Evolutionary conservation across 495 filamentous ascomycete species (phyloP), one percentile per base, ranked within the genome.

Genomic region (Tuber magnatum): DNA sequence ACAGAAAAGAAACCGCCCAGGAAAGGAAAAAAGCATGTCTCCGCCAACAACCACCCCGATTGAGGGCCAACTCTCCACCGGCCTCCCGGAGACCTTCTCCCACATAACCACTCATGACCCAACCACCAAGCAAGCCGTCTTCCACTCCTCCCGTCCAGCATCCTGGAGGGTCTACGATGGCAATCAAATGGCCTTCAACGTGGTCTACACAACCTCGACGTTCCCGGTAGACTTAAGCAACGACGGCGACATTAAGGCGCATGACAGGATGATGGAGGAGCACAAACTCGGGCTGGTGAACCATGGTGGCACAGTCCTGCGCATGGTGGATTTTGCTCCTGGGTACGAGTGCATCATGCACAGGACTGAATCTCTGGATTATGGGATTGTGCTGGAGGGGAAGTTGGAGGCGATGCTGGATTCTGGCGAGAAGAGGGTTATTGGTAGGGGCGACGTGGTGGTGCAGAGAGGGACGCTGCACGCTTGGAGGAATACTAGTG

Each of bases 381-480:
- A 92, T 71, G 92, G 91, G 5, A 86, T 93, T 74, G 88, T 95
- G 40, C 74, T 95, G n/a, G 91, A 94, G 80, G 92, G 92, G 0
- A 81, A 87, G 79, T 81, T 91, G n/a, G 90, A 88, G 80, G 86
- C 90, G 83, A 82, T 87, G 10, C 82, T 93, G 14, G 91, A 93
- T 78, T 77, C 83, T 78, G 87, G 91, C 0, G 90, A 89, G 80
- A 84, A 82, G 71, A 82, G 85, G 71, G 77, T 83, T 6, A 83
- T 93, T 87, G 83, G 85, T 80, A 80, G 86, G 9, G 91, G 91
- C 1, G 90, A 93, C 79, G 83, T 90, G 10, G 85, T 85, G 8
- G 86, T 92, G 38, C 90, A 93, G 84, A 81, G 91, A 56, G 90
- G 85, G 0, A 92, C 90, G 7, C 90, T 88, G 80, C 92, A 94